Evolutionary conservation across 2,329 filamentous ascomycete genomes (phyloP).

Genomic region (Bipolaris gigantea): DNA sequence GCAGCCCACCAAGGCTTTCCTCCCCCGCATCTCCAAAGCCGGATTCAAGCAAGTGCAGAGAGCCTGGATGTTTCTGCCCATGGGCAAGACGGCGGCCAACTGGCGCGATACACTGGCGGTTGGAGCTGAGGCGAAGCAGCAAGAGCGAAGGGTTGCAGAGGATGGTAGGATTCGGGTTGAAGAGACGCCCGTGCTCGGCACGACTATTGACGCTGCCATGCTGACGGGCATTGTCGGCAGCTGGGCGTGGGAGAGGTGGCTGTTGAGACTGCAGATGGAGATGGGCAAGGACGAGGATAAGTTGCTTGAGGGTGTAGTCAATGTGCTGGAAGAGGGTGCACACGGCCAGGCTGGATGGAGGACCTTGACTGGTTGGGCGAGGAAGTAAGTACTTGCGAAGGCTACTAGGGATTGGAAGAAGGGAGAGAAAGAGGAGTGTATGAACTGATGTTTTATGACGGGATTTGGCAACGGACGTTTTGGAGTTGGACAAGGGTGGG

Average conservation of each 20-base stretch:
- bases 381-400: slow-evolving; percentile 42
- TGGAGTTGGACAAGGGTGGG: neutral
- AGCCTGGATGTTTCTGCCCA: slow-evolving; percentile 85
- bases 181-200: slow-evolving; percentile 36
- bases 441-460: no score
- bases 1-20: slow-evolving; percentile 76
- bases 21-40: slow-evolving; percentile 70
- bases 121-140: slow-evolving; percentile 30
- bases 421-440: no score
- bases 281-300: slow-evolving; percentile 67
- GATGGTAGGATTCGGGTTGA: slow-evolving; percentile 37
- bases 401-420: no score
- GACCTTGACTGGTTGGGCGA: slow-evolving; percentile 57
- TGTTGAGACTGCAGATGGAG: slow-evolving; percentile 84
- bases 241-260: slow-evolving; percentile 96
- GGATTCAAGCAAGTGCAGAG: slow-evolving; percentile 82
- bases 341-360: slow-evolving; percentile 61
- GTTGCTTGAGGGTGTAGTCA: slow-evolving; percentile 59
- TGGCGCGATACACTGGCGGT: slow-evolving; percentile 45
- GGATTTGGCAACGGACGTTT: neutral
- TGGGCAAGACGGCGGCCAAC: slow-evolving; percentile 59
- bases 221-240: slow-evolving; percentile 81
- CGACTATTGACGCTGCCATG: slow-evolving; percentile 69
- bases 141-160: slow-evolving; percentile 44
- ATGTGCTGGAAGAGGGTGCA: slow-evolving; percentile 63